Evolutionary conservation across 345 rosid genomes (phyloP).

Genomic region (Cardamine chenopodiifolia): DNA sequence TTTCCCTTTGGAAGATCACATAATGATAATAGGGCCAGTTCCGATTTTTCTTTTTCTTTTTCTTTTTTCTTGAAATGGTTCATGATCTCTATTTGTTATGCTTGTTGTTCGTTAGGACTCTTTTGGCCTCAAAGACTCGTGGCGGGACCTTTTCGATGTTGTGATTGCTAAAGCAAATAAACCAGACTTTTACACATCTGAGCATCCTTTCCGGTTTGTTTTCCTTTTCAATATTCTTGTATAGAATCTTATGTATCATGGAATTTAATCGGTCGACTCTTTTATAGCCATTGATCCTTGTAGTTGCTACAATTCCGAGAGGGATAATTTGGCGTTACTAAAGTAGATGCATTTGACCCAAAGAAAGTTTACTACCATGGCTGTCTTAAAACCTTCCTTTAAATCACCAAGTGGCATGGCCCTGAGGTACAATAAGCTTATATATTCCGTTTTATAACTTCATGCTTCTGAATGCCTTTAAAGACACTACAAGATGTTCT

Average conservation of each 20-base stretch:
- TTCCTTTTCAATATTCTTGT: neutral
- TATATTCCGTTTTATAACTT: neutral
- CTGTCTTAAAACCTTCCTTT: constrained; percentile 80
- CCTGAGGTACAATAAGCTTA: constrained; percentile 70
- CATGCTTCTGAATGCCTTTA: neutral
- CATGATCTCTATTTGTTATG: constrained; percentile 4
- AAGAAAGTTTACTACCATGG: constrained; percentile 88
- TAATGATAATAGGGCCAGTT: neutral
- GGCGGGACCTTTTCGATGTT: constrained; percentile 96
- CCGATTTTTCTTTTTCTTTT: neutral
- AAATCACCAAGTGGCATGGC: constrained; percentile 95
- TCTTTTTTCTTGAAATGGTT: constrained; percentile 24
- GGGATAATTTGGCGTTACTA: constrained; percentile 80
- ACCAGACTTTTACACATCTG: constrained; percentile 90
- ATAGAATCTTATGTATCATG: neutral
- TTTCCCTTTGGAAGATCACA: neutral
- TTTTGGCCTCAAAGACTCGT: constrained; percentile 60
- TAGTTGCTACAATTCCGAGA: constrained; percentile 88
- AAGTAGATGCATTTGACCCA: constrained; percentile 80
- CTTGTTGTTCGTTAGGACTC: constrained; percentile 60
- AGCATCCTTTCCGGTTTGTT: constrained; percentile 89
- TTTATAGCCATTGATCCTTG: constrained; percentile 19
- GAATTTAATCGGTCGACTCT: neutral
- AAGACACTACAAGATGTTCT: neutral
- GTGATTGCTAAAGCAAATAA: constrained; percentile 96